phyloP scores from a whole-genome alignment of 331 rosid genomes.

The Malus hybrid region DNA sequence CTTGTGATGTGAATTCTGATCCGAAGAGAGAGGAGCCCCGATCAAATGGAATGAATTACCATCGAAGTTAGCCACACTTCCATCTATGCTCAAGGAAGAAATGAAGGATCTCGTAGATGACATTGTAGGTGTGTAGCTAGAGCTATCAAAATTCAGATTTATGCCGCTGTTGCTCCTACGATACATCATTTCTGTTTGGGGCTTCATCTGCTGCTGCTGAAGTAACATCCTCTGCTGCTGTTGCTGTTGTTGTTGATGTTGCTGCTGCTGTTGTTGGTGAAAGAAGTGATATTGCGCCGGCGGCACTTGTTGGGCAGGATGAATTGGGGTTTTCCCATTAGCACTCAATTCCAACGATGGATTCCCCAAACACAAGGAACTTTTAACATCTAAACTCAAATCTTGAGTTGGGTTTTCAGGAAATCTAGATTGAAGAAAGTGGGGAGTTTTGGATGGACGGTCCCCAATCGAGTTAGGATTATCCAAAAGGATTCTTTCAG shows the following conservation, averaged over 20 bases:
- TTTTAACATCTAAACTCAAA: constrained; percentile 32
- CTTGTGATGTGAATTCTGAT: constrained; percentile 82
- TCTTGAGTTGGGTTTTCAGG: constrained; percentile 56
- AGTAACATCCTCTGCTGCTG: constrained; percentile 43
- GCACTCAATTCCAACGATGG: constrained; percentile 64
- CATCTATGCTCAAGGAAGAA: constrained; percentile 95
- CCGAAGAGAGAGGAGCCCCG: constrained; percentile 74
- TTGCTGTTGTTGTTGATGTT: constrained; percentile 12
- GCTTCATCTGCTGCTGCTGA: constrained; percentile 73
- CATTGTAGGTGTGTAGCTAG: constrained; percentile 86
- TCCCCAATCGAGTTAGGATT: constrained; percentile 40
- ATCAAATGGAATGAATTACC: constrained; percentile 75
- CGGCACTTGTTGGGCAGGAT: constrained; percentile 38
- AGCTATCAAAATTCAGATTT: constrained; percentile 77
- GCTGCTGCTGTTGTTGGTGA: constrained; percentile 60
- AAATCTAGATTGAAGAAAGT: constrained; percentile 37
- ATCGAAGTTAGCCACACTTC: constrained; percentile 81
- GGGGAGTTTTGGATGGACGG: constrained; percentile 33
- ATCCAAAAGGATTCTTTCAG: constrained; percentile 54
- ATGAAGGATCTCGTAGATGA: constrained; percentile 89
- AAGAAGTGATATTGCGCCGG: constrained; percentile 50
- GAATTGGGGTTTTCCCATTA: constrained; percentile 61
- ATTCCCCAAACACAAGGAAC: constrained; percentile 45
- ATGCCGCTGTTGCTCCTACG: constrained; percentile 70
- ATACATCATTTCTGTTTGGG: constrained; percentile 68